Conservation (phyloP, 805 yeast genomes). For the Starmerella vaccinii region DNA sequence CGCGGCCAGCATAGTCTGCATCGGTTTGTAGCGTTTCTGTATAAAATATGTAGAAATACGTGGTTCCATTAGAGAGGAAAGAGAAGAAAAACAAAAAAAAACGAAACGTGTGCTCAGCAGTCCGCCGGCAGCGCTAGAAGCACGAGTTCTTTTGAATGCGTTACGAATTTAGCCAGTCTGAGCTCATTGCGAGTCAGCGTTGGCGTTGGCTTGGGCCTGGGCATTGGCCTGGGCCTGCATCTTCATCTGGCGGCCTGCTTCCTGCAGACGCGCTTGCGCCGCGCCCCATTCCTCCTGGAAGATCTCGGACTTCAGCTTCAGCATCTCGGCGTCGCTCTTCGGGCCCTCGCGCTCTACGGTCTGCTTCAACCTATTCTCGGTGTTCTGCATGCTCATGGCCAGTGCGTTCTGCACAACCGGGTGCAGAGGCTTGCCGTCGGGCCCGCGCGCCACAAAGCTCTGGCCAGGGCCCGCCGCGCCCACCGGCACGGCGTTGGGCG, state of each 20-base stretch:
- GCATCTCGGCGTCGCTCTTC: slow-evolving; percentile 17
- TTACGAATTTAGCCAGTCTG: not conserved
- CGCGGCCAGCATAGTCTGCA: too few species aligned
- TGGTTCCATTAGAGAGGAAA: too few species aligned
- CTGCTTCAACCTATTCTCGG: slow-evolving; percentile 12
- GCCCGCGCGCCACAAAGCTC: slow-evolving; percentile 6
- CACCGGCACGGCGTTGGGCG: not conserved
- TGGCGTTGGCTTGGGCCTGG: slow-evolving; percentile 4
- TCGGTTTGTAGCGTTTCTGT: too few species aligned
- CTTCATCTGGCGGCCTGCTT: slow-evolving; percentile 3
- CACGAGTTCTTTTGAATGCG: too few species aligned
- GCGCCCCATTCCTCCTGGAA: slow-evolving; percentile 23
- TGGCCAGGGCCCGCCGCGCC: not conserved
- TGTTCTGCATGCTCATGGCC: slow-evolving; percentile 15
- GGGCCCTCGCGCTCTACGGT: slow-evolving; percentile 10
- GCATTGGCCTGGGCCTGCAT: slow-evolving; percentile 9
- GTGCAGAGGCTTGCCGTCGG: slow-evolving; percentile 11
- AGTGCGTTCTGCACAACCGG: slow-evolving; percentile 15
- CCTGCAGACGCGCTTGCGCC: slow-evolving; percentile 19
- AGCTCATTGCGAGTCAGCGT: too few species aligned
- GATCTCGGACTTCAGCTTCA: slow-evolving; percentile 18
- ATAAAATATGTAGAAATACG: too few species aligned
- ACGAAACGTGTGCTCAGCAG: too few species aligned
- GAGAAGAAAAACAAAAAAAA: too few species aligned
- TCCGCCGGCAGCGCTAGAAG: not conserved